Conservation (phyloP, 2,329 filamentous ascomycete species). For the Balansia obtecta region DNA sequence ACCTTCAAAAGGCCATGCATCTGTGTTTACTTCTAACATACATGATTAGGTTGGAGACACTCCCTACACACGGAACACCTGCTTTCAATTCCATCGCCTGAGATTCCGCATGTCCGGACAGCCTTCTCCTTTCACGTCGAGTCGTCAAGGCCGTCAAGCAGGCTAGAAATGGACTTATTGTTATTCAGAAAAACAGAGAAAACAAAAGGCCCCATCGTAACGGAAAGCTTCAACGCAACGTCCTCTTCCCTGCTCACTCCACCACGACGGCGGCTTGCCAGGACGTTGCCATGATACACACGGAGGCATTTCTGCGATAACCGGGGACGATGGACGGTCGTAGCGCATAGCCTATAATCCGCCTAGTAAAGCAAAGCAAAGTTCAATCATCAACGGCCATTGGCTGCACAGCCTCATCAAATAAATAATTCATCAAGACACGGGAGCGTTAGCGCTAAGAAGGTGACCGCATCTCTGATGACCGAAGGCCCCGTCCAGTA, state of each 20-base stretch:
- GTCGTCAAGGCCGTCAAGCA: neutral
- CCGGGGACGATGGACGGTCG: neutral
- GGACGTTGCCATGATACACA: neutral
- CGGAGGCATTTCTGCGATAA: neutral
- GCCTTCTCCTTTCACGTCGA: neutral
- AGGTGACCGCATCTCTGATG: neutral
- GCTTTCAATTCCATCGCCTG: neutral
- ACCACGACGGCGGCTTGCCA: neutral
- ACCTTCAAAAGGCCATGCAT: too few species aligned
- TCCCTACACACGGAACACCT: neutral
- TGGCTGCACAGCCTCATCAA: neutral
- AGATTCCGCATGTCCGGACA: neutral
- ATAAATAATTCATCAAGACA: neutral
- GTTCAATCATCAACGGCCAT: neutral
- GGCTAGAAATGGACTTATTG: neutral
- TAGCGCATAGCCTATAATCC: neutral
- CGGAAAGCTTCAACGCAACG: slow-evolving; percentile 5
- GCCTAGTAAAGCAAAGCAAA: neutral
- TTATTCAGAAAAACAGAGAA: neutral
- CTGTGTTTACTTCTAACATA: too few species aligned
- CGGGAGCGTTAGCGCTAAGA: neutral
- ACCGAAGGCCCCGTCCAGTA: neutral
- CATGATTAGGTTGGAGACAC: too few species aligned
- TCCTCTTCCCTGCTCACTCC: slow-evolving; percentile 2
- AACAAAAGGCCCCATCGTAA: neutral